Base-by-base conservation (phyloP, 1,284 basidiomycete genomes). In the Flammula alnicola region DNA sequence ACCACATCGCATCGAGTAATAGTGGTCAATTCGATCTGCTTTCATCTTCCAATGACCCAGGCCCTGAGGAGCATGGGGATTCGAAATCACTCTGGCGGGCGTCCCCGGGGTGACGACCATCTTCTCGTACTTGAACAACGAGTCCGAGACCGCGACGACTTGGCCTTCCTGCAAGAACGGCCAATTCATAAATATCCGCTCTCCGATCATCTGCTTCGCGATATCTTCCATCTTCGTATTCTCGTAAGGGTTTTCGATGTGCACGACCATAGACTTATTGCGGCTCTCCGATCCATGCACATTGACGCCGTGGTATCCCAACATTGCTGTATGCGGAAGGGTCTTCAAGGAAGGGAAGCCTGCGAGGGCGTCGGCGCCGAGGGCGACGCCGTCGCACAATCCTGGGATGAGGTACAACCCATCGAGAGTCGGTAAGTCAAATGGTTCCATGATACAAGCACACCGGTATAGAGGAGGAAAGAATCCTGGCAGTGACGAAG, bases 291-390 rank as follows among this genome's bases (percentile, higher is more conserved):
- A 78, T 47, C 95, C 93, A 71, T 98, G 97, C 6, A 99, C 87
- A 63, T 94, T 98, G 60, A 99, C 95, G 27, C 89, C 85, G 64
- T 98, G 95, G 68, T 85, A 81, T 11, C 86, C 92, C 7, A 98
- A 78, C 16, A 77, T 72, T 1, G 88, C 86, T 3, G 81, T 84
- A 65, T 95, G 83, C 0, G 91, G 91, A 3, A 99, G 77, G 0
- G 95, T 98, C 58, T 96, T 83, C 23, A 99, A 76, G 0, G 94
- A 95, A 0, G 96, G 96, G 80, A 99, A 99, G 14, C 97, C 96
- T 1, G 97, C 94, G 5, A 98, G 79, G 1, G 95, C 93, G 17
- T 89, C 80, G 7, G 82, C 81, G 33, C 96, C 96, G 8, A 97
- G 83, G 56, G 85, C 82, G 8, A 95, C 95, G 23, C 97, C 96